phyloP scores from a whole-genome alignment of 2,329 filamentous ascomycete species.

The Knoxdaviesia capensis region DNA sequence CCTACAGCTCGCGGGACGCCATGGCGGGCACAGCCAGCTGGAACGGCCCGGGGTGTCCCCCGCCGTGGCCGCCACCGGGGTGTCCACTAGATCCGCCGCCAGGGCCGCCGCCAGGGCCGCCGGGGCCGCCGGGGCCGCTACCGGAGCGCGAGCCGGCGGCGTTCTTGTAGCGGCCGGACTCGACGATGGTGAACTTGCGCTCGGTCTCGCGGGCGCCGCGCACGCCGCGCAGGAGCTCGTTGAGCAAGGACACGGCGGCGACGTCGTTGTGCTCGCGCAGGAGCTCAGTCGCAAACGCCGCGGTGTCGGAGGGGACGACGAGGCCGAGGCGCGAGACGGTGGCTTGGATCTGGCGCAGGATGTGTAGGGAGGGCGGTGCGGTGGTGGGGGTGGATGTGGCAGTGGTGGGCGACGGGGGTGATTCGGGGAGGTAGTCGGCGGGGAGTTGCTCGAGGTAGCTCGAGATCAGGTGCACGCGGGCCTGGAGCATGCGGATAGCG shows the following conservation, averaged over 20 bases:
- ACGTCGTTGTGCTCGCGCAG: constrained; percentile 71
- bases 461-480: constrained; percentile 50
- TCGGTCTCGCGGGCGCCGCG: constrained; percentile 53
- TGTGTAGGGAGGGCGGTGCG: constrained; percentile 35
- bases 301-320: constrained; percentile 48
- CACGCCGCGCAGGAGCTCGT: constrained; percentile 53
- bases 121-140: not conserved
- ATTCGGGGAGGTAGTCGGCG: constrained; percentile 33
- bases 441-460: constrained; percentile 61
- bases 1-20: no score
- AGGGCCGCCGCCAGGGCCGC: constrained; percentile 6
- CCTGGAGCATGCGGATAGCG: constrained; percentile 81
- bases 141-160: constrained; percentile 2
- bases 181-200: constrained; percentile 47
- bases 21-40: no score
- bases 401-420: constrained; percentile 15
- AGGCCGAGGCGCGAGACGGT: constrained; percentile 69
- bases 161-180: constrained; percentile 13
- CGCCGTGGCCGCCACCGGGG: constrained; percentile 7
- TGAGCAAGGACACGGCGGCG: constrained; percentile 54
- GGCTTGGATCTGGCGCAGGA: constrained; percentile 75
- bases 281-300: constrained; percentile 48
- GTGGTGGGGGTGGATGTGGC: constrained; percentile 9
- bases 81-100: constrained; percentile 6
- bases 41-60: constrained; percentile 1